phyloP scores from a whole-genome alignment of 805 yeast species.

The Candida silvatica region DNA sequence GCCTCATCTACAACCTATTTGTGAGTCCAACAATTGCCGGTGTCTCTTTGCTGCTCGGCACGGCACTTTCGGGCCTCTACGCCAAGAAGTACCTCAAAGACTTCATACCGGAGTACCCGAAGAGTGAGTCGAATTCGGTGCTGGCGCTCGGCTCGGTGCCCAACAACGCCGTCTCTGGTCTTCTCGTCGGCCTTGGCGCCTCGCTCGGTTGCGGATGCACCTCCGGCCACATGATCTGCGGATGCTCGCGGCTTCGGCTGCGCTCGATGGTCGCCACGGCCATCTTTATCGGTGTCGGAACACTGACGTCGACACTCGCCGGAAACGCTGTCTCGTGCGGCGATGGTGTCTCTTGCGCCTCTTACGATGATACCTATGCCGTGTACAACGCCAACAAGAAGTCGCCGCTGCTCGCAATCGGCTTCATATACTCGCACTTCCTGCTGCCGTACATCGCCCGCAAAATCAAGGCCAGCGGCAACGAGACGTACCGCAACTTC shows the following conservation, averaged over 20 bases:
- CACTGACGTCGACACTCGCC: conserved; percentile 11
- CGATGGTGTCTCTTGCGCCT: conserved; percentile 8
- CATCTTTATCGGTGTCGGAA: conserved; percentile 28
- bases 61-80: conserved; percentile 22
- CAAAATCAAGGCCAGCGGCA: conserved; percentile 1
- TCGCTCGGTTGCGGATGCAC: conserved; percentile 43
- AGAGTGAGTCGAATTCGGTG: conserved; percentile 5
- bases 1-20: conserved; percentile 27
- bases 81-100: conserved; percentile 18
- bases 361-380: conserved; percentile 13
- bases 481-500: conserved; percentile 1
- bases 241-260: conserved; percentile 34
- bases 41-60: conserved; percentile 29
- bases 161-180: conserved; percentile 25
- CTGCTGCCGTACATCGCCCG: conserved; percentile 18
- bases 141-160: conserved; percentile 1
- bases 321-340: conserved; percentile 5
- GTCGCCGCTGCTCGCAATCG: conserved; percentile 7
- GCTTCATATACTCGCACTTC: conserved; percentile 14
- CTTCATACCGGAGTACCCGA: conserved; percentile 10
- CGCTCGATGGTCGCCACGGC: conserved; percentile 38
- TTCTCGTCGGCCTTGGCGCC: conserved; percentile 40
- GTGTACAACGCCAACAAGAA: conserved; percentile 9
- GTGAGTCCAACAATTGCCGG: conserved; percentile 18
- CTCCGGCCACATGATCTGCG: conserved; percentile 46